Base-by-base conservation (phyloP, 768 basidiomycete species). In the Galerina sulciceps region DNA sequence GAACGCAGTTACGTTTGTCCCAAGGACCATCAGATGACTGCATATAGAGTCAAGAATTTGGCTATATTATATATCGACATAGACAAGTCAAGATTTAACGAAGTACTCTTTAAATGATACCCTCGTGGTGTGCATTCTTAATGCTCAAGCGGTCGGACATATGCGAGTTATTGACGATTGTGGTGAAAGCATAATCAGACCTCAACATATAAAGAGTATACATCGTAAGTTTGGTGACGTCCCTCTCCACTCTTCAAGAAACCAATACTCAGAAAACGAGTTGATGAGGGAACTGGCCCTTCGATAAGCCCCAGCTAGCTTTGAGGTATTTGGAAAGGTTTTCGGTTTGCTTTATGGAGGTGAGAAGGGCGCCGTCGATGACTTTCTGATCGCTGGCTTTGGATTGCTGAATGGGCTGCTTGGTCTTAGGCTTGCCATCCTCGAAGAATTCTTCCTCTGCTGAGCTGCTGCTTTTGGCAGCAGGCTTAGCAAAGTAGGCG, bases 391-490 rank as follows among this genome's bases (percentile, higher is more conserved):
- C 93, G 53, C 86, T 83, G 47, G 91, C 85, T 82, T 93, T 94
- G 71, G 91, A 84, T 68, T 89, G 91, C 20, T 96, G 87, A 78
- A 94, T 86, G 15, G 90, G 76, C 70, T 90, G 90, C 81, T 94
- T 96, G 71, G 84, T 84, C 79, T 94, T 94, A 63, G 91, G 91
- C 80, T 92, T 93, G 72, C 94, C 94, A 66, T 91, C 93, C 71
- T 88, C 85, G 73, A 99, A 99, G 84, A 99, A 99, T 76, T 98
- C 96, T 65, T 89, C 90, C 83, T 99, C 97, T 64, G 95, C 94
- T 55, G 94, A 93, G 62, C 79, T 73, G 60, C 88, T 78, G 58
- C 82, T 81, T 75, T 93, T 90, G 67, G 81, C 73, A 64, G 84
- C 76, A 58, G 87, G 75, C 81, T 97, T 97, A 72, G 87, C 77